Base-by-base conservation (phyloP, 2,329 filamentous ascomycete genomes). In the Hyphodiscus sp. region DNA sequence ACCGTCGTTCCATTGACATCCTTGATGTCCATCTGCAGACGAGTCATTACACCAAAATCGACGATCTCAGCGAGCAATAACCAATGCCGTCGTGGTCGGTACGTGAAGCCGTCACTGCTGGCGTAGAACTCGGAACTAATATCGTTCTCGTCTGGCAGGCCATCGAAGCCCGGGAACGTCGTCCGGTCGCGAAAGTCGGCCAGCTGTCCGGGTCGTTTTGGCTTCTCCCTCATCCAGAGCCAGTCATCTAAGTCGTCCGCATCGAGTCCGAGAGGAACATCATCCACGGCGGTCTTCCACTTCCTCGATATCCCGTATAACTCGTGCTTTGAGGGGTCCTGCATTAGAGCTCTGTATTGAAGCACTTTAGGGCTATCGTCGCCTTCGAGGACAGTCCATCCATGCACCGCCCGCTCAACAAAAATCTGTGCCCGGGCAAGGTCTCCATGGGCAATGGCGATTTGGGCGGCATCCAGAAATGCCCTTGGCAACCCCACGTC, bases 1-100 rank as follows among this genome's bases (percentile, higher is more conserved):
- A 67, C 51, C 33, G 41, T 61, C 45, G 15, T 56, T 47, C 51
- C 63, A 15, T 61, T 51, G 29, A 63, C 45, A 61, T 68, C 63
- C 45, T 47, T 60, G 46, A 67, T 44, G 44, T 54, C 46, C 41
- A 67, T 46, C 50, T 65, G 45, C 46, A 66, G 54, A 57, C 58
- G 63, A 54, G 48, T 20, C 15, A 65, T 46, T 41, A 41, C 52
- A 20, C 1, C 5, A 42, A 52, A 51, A 26, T 57, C 52, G 9
- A 55, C 45, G 44, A 60, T 59, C 58, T 60, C 58, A n/a, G 33
- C 58, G 7, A 60, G 26, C 38, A 57, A 59, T 5, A 41, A 45
- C 58, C 52, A 60, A 41, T 60, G 52, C 2, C 54, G 49, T 42
- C 47, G 49, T 30, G 53, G 53, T 47, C 13, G 50, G 38, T 54